Evolutionary conservation across 1,139 yeast species (phyloP).

Genomic region (Debaryomyces coudertii): DNA sequence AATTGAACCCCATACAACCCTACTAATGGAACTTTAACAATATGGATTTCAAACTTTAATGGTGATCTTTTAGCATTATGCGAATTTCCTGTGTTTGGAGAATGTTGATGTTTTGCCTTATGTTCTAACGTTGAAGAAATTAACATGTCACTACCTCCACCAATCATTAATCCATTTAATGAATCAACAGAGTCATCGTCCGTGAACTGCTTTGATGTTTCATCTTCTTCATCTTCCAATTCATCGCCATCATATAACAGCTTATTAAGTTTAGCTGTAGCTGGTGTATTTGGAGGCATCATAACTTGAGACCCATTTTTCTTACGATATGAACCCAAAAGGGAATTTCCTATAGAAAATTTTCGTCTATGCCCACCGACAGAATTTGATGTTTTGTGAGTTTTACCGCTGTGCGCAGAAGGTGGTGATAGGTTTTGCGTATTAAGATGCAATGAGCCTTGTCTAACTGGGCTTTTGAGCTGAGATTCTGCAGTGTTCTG

Average conservation of each 20-base stretch:
- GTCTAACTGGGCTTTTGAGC: constrained; percentile 38
- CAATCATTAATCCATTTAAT: constrained; percentile 48
- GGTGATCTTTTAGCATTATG: constrained; percentile 44
- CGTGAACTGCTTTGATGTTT: constrained; percentile 28
- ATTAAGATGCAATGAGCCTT: constrained; percentile 41
- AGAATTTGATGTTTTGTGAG: constrained; percentile 27
- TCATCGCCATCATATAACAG: constrained; percentile 44
- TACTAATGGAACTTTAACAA: constrained; percentile 89
- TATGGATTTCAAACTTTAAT: constrained; percentile 85
- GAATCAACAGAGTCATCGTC: constrained; percentile 68
- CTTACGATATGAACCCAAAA: constrained; percentile 49
- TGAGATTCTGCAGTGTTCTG: constrained; percentile 13
- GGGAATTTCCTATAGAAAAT: constrained; percentile 62
- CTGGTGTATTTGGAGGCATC: constrained; percentile 56
- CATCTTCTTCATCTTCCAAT: constrained; percentile 32
- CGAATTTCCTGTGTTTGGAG: constrained; percentile 30
- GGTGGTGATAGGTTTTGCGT: constrained; percentile 32
- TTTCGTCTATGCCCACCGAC: constrained; percentile 55
- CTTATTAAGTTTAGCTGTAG: constrained; percentile 46
- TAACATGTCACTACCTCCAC: constrained; percentile 69
- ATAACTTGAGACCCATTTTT: constrained; percentile 49
- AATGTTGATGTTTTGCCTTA: constrained; percentile 40
- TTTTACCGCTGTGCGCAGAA: constrained; percentile 19
- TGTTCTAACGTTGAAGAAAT: constrained; percentile 63
- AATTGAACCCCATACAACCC: constrained; percentile 94